Evolutionary conservation across 768 basidiomycete genomes (phyloP).

Genomic region (Punctularia strigosozonata): DNA sequence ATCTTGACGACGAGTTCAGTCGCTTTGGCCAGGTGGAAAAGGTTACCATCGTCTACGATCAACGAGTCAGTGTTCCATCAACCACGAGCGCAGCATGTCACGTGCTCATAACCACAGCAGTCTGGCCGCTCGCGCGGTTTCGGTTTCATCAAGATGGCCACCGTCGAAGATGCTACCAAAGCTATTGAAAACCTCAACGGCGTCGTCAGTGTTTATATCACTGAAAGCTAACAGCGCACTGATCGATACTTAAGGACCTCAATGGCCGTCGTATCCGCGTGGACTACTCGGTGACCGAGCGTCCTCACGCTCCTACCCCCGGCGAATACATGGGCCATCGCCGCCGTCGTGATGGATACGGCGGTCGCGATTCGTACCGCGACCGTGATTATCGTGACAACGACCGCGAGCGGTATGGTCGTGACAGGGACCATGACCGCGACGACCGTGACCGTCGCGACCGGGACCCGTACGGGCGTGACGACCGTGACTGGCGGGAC

Average conservation of each 20-base stretch:
- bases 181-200: constrained; percentile 92
- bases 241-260: constrained; percentile 47
- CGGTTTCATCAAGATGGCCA: constrained; percentile 92
- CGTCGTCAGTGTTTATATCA: constrained; percentile 40
- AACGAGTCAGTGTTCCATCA: constrained; percentile 52
- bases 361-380: constrained; percentile 26
- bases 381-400: constrained; percentile 28
- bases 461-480: constrained; percentile 22
- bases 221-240: too few relatives aligned
- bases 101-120: constrained; percentile 26
- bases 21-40: constrained; percentile 87
- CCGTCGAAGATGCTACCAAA: constrained; percentile 75
- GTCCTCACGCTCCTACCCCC: constrained; percentile 91
- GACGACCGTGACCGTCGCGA: constrained; percentile 35
- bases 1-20: constrained; percentile 89
- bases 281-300: constrained; percentile 89
- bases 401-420: constrained; percentile 28
- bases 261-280: constrained; percentile 95
- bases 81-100: constrained; percentile 1
- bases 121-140: constrained; percentile 96
- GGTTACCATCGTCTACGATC: constrained; percentile 94
- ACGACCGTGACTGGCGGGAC: constrained; percentile 68
- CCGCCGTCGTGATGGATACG: constrained; percentile 32
- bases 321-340: constrained; percentile 97
- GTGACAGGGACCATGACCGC: constrained; percentile 32